Conservation (phyloP, 1,139 yeast genomes). For the Debaryomyces sp. region DNA sequence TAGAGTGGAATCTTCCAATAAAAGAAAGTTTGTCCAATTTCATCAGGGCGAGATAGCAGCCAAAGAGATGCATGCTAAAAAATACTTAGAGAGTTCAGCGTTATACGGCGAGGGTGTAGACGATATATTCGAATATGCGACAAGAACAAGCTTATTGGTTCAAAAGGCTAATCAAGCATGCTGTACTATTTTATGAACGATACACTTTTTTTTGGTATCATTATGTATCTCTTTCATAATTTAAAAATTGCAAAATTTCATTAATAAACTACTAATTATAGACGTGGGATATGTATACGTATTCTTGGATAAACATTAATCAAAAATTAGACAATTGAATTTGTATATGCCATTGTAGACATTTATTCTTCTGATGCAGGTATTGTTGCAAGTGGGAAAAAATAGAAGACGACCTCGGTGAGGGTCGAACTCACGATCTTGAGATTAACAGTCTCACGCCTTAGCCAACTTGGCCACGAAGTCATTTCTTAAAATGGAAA, state of each 20-base stretch:
- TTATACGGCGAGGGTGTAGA: constrained; percentile 83
- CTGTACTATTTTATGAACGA: constrained; percentile 33
- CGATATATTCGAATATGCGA: constrained; percentile 76
- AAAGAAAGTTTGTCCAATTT: constrained; percentile 47
- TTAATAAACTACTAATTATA: not conserved
- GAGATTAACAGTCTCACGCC: constrained; percentile 48
- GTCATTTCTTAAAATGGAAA: constrained; percentile 18
- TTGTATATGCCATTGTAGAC: not conserved
- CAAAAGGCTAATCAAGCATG: constrained; percentile 32
- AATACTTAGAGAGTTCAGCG: constrained; percentile 73
- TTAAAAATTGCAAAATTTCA: not conserved
- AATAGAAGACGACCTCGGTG: constrained; percentile 28
- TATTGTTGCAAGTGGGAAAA: not conserved
- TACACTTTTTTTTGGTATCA: not conserved
- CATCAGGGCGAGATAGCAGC: constrained; percentile 65
- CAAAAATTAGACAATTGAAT: not conserved
- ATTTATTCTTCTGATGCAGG: not conserved
- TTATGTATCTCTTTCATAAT: not conserved
- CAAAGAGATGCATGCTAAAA: constrained; percentile 66
- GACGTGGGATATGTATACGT: not conserved
- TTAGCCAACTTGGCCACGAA: constrained; percentile 48
- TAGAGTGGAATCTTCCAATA: constrained; percentile 38
- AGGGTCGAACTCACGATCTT: constrained; percentile 47
- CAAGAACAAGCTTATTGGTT: constrained; percentile 61
- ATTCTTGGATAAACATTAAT: not conserved